Evolutionary conservation across 139 green algal genomes (phyloP), one percentile per base, ranked within the genome.

Genomic region (Haematococcus lacustris): DNA sequence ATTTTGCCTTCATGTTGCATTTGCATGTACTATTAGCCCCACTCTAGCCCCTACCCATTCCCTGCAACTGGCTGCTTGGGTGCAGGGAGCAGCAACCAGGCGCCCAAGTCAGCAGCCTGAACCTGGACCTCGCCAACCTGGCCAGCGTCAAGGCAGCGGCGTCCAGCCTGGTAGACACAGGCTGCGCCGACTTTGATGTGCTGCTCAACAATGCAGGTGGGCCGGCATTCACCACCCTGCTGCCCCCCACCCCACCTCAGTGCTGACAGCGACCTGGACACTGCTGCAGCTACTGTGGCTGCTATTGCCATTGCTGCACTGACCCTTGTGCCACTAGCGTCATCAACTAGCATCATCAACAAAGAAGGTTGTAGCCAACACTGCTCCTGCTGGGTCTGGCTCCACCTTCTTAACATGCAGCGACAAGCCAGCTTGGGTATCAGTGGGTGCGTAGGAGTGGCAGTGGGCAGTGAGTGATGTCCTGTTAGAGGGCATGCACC

Each of bases 121-220:
- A 37, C 3, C 78, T 94, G 25, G 90, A 93, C 71, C 80, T 96
- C 21, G 69, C 83, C 0, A 76, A 89, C 71, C 83, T 94, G 23
- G 26, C 37, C 2, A 87, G 65, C 30, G 82, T 94, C 1, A 59
- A 77, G 0, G 78, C 80, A 6, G 89, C 83, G 38, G 82, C 82
- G 37, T 74, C 79, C 25, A 40, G 68, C 0, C 72, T 88, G 33
- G 66, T 84, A 33, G 85, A 93, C 60, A 63, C 68, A 38, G 78
- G 81, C 37, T 68, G 50, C 9, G 23, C 62, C 51, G 69, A 65
- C 5, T 80, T 92, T 53, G 88, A 94, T 71, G 86, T 96, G 30
- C 77, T 93, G 35, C 51, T 94, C 13, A 92, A 92, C 78, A 96
- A 96, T 76, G 89, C 89, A 64, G 87, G 87, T 86, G 50, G 3